phyloP scores from a whole-genome alignment of 164 flowering plant species.

The Vitis amurensis region DNA sequence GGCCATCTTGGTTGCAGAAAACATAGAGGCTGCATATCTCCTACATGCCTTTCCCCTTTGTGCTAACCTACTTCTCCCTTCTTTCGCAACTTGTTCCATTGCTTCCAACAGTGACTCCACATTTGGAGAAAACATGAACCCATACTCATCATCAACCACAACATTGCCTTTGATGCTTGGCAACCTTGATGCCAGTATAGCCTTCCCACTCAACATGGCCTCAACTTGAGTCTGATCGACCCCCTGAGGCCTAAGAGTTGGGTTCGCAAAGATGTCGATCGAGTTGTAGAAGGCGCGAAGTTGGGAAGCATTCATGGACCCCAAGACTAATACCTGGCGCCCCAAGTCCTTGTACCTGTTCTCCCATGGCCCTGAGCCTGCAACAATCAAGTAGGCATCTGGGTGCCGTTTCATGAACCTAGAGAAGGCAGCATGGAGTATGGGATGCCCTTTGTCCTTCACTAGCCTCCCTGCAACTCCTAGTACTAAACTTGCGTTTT shows the following conservation, averaged over 20 bases:
- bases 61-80: conserved; percentile 31
- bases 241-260: conserved; percentile 67
- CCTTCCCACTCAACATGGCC: conserved; percentile 64
- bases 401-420: conserved; percentile 24
- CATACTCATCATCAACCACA: conserved; percentile 42
- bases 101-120: conserved; percentile 44
- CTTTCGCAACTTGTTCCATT: conserved; percentile 33
- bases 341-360: conserved; percentile 47
- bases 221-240: conserved; percentile 63
- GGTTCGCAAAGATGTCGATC: conserved; percentile 61
- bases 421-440: conserved; percentile 52
- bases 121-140: conserved; percentile 56
- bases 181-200: conserved; percentile 49
- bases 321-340: conserved; percentile 42
- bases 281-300: conserved; percentile 52
- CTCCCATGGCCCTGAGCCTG: conserved; percentile 67
- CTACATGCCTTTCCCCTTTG: conserved; percentile 42
- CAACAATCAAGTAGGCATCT: conserved; percentile 41
- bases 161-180: conserved; percentile 60
- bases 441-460: conserved; percentile 67
- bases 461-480: conserved; percentile 66
- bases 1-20: conserved; percentile 57
- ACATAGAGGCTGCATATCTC: conserved; percentile 38
- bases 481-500: conserved; percentile 43
- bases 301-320: conserved; percentile 37